Evolutionary conservation across 352 stramenopile species (phyloP), one percentile per base, ranked within the genome.

Genomic region (Ophiocytium majus): DNA sequence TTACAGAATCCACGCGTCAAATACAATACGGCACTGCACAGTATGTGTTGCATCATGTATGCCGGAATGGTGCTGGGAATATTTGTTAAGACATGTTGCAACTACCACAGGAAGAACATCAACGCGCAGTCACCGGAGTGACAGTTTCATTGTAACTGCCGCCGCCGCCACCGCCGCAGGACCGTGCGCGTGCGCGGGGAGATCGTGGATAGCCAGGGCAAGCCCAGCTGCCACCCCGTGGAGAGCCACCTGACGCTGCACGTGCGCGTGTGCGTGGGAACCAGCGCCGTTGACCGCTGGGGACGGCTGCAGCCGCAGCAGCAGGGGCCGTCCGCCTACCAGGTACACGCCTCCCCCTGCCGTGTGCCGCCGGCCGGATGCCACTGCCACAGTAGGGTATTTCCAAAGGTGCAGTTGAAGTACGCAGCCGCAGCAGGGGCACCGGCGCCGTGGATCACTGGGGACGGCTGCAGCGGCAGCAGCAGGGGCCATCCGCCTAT

Each of bases 161-260:
- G n/a, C n/a, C n/a, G n/a, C n/a, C n/a, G n/a, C n/a, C n/a, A 14
- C 43, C 43, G 14, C 43, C 5, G 43, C 43, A 57, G 43, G 43
- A 57, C 43, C 5, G 43, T 57, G 43, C 43, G 43, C 43, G 14
- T 57, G 5, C 43, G 83, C 50, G 83, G 83, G 33, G 80, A 83
- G 66, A 63, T 86, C 66, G 71, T 86, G 63, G 83, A 86, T 76
- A 50, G 50, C 35, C 43, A 63, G 28, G 83, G 83, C 32, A 86
- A 86, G 63, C 83, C 83, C 31, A 80, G 35, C 43, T 86, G 78
- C 57, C 83, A 86, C 75, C 83, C 83, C 34, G 50, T 86, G 64
- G 83, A 86, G 83, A 71, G 76, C n/a, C 78, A 86, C 57, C 78
- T 86, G 43, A 86, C 83, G 23, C 63, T 86, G 74, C 83, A 86